Percentiles rank a stretch among this genome's conserved stretches.
Evolutionary conservation across 208 protist genomes (phyloP).

Genomic region (Crithidia bombi): DNA sequence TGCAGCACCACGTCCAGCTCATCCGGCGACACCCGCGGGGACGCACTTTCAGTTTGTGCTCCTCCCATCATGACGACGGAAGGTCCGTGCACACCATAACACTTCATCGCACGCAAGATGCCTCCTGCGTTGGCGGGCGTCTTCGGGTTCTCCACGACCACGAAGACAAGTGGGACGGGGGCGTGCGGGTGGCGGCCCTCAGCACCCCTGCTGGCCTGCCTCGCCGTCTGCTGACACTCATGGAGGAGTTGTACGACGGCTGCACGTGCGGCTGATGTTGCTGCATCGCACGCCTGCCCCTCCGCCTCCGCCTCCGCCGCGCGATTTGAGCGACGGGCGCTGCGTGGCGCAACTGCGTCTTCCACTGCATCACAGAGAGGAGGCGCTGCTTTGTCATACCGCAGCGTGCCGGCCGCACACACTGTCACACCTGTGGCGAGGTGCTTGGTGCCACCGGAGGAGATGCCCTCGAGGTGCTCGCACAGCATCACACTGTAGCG

Average conservation of each 20-base stretch:
- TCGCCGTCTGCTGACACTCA: conserved; percentile 16
- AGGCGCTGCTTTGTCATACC: conserved; percentile 25
- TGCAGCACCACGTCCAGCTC: background rate
- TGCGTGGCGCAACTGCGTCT: too few species aligned
- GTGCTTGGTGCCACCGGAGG: conserved; percentile 25
- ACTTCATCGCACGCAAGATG: conserved; percentile 72
- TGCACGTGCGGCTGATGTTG: background rate
- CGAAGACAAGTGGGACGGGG: conserved; percentile 39
- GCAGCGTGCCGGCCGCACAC: conserved; percentile 28
- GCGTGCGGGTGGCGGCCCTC: background rate
- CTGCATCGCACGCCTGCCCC: background rate
- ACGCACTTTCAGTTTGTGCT: too few species aligned
- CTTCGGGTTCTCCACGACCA: conserved; percentile 76
- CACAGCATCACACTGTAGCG: conserved; percentile 44
- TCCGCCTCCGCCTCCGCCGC: background rate
- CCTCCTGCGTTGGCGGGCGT: conserved; percentile 69
- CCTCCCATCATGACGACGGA: background rate
- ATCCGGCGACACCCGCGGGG: background rate
- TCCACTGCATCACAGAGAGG: too few species aligned
- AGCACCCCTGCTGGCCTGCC: background rate
- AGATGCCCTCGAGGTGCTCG: conserved; percentile 49
- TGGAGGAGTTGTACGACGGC: conserved; percentile 2
- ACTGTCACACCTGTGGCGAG: conserved; percentile 30
- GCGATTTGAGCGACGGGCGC: too few species aligned
- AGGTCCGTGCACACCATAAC: conserved; percentile 32